phyloP scores from a whole-genome alignment of 2,329 filamentous ascomycete species.

The Sarocladium kiliense region DNA sequence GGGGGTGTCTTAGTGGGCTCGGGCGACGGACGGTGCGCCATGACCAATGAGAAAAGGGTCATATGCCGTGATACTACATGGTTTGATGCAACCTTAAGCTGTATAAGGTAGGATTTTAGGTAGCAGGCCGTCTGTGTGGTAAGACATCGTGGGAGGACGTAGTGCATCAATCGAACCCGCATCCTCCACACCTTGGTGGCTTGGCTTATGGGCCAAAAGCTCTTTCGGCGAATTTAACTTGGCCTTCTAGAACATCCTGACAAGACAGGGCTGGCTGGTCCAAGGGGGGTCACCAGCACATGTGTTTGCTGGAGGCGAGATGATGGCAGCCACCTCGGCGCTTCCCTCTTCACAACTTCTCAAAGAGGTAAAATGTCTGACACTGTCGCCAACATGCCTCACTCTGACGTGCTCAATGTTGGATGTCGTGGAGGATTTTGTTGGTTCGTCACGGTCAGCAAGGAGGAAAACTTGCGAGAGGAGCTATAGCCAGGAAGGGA shows the following conservation, averaged over 20 bases:
- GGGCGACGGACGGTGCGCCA: no score
- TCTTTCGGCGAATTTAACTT: background rate
- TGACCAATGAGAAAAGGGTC: no score
- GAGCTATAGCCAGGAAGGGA: background rate
- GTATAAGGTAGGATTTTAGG: slow-evolving; percentile 3
- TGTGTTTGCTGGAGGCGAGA: no score
- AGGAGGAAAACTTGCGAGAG: background rate
- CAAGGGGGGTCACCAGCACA: no score
- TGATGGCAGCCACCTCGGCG: no score
- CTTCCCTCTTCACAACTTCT: background rate
- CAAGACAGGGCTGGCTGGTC: background rate
- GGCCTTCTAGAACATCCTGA: background rate
- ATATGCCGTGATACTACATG: background rate
- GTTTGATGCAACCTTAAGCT: slow-evolving; percentile 3
- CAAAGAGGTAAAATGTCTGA: background rate
- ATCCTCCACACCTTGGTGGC: background rate
- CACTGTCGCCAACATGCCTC: slow-evolving; percentile 1
- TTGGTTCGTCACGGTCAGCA: no score
- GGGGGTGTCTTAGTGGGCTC: background rate
- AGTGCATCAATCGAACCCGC: background rate
- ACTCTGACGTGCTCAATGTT: slow-evolving; percentile 1
- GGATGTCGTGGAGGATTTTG: background rate
- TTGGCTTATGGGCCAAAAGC: background rate
- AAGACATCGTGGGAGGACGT: background rate
- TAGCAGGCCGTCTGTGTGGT: background rate